phyloP scores from a whole-genome alignment of 495 filamentous ascomycete species.

The Talaromyces adpressus region DNA sequence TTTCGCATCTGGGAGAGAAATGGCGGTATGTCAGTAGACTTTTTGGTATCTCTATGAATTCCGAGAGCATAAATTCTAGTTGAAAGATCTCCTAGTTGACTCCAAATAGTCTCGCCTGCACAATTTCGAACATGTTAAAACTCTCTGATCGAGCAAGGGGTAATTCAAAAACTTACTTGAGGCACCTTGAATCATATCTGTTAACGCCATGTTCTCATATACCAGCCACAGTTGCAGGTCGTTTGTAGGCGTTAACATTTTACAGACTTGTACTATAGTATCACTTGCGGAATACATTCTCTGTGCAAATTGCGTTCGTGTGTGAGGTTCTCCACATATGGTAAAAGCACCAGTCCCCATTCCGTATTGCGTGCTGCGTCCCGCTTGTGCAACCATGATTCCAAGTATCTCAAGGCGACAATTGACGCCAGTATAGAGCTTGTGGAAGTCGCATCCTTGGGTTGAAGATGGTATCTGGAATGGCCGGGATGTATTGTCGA shows the following conservation, averaged over 20 bases:
- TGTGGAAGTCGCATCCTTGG: background rate
- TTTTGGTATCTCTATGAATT: conserved; percentile 41
- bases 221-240: conserved; percentile 26
- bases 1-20: conserved; percentile 40
- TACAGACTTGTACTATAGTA: conserved; percentile 21
- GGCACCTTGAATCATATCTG: conserved; percentile 17
- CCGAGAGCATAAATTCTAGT: conserved; percentile 24
- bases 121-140: background rate
- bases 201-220: conserved; percentile 23
- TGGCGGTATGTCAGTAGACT: conserved; percentile 24
- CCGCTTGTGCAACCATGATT: conserved; percentile 21
- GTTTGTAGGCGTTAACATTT: conserved; percentile 23
- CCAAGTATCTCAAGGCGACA: conserved; percentile 27
- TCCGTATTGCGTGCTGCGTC: conserved; percentile 19
- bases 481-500: background rate
- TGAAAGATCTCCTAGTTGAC: background rate
- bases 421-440: conserved; percentile 14
- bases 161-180: conserved; percentile 18
- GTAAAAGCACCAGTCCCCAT: conserved; percentile 14
- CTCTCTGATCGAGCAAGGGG: too few relatives aligned
- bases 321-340: background rate
- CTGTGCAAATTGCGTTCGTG: conserved; percentile 15
- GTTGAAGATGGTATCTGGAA: background rate
- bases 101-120: background rate
- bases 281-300: conserved; percentile 24